These are phyloP conservation scores for Dipodascus albidus DNA, from an alignment of 805 yeast genomes.

Conservation along the genomic window DNA sequence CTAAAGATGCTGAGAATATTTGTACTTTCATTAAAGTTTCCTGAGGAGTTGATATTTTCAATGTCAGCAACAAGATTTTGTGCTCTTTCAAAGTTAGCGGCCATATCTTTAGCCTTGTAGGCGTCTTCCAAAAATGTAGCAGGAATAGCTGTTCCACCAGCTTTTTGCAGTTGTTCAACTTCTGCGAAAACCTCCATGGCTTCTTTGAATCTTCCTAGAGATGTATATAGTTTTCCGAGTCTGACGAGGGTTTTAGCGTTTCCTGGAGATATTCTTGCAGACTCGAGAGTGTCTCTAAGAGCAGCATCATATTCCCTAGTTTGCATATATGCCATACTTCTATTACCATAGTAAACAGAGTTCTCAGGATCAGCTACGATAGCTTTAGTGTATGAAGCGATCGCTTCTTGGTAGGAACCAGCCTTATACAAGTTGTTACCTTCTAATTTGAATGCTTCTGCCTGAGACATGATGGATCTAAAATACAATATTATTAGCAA, in stretches of 20 bases:
- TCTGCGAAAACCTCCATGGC: constrained; percentile 22
- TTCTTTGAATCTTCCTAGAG: constrained; percentile 25
- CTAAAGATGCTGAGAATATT: constrained; percentile 15
- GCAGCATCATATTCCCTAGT: constrained; percentile 24
- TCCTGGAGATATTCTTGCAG: constrained; percentile 22
- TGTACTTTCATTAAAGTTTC: constrained; percentile 15
- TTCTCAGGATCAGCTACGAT: constrained; percentile 25
- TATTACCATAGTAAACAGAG: constrained; percentile 28
- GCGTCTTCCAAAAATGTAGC: constrained; percentile 14
- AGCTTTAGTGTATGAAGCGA: constrained; percentile 25
- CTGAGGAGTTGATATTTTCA: constrained; percentile 1
- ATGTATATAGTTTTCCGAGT: constrained; percentile 25
- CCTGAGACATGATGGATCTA: constrained; percentile 2
- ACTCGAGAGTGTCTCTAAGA: constrained; percentile 23
- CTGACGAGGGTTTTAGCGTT: constrained; percentile 25
- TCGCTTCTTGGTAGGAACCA: constrained; percentile 24
- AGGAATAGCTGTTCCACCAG: constrained; percentile 1
- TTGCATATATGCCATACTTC: constrained; percentile 30
- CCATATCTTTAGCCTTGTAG: constrained; percentile 26
- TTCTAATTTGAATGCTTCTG: constrained; percentile 23
- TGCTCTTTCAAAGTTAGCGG: constrained; percentile 26
- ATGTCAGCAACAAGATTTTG: constrained; percentile 15
- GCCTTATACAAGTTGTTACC: constrained; percentile 29
- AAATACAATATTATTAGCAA: background rate
- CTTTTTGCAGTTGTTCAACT: constrained; percentile 6